Base-by-base conservation (phyloP, 768 basidiomycete genomes). In the Tulasnella sp. region DNA sequence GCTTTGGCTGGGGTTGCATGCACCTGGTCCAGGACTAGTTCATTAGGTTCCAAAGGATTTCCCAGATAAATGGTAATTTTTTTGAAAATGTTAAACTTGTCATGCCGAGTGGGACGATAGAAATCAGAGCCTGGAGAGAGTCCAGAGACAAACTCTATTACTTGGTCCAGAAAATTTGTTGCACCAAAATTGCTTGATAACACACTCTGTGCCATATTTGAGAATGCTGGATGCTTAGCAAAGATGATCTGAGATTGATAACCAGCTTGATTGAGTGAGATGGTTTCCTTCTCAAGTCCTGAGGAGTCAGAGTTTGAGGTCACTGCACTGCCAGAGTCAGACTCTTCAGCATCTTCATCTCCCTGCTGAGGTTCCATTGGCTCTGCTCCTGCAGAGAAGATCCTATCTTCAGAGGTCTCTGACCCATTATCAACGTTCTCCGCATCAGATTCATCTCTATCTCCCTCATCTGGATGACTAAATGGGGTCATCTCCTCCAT, bases 401-500 rank as follows among this genome's bases (percentile, higher is more conserved):
- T 52, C 16, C 40, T 72, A 22, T 41, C 35, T 29, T 42, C 8
- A 44, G 26, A 39, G 19, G 40, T 32, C 12, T 11, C 5, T 17
- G 5, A 62, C 64, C 3, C 29, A 39, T 68, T n/a, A 29, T 73
- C 70, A 1, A 17, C n/a, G 29, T n/a, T 19, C 22, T 9, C 63
- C 26, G 0, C 16, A 70, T n/a, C 19, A 52, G 26, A 9, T 2
- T 67, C 11, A 39, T 39, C 32, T 12, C 39, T 17, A 32, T 36
- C 63, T 19, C 19, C 59, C 19, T 8, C 41, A 37, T 71, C 29
- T 1, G 7, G 16, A 19, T 26, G 6, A 67, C 35, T 26, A 19
- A 36, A 17, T 7, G 16, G 19, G 6, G 37, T 34, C 34, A 6
- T 16, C 78, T 80, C 82, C 4, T 69, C 14, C 8, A 83, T 75